Conservation (phyloP, 148 eudicot genomes). For the Amaranthus palmeri region DNA sequence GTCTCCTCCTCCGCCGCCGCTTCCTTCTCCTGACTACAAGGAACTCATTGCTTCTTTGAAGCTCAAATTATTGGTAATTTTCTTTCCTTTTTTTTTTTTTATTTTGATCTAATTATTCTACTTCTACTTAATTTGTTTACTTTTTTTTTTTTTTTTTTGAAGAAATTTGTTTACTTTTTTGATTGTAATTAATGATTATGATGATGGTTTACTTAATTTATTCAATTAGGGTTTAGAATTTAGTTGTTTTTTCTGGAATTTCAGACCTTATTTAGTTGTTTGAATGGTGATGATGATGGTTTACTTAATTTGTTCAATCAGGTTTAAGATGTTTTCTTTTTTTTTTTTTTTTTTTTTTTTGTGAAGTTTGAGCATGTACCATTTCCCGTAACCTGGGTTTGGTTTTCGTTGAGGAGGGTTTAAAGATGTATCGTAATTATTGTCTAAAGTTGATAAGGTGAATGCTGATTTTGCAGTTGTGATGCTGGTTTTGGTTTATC, state of each 20-base stretch:
- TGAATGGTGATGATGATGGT: not conserved
- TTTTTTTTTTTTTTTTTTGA: no score
- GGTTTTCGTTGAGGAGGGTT: no score
- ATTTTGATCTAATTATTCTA: not conserved
- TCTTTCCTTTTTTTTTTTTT: no score
- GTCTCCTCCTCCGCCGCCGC: slow-evolving; percentile 28
- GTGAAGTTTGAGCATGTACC: no score
- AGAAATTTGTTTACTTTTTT: not conserved
- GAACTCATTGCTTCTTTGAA: slow-evolving; percentile 37
- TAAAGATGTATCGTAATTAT: no score
- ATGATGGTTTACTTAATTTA: not conserved
- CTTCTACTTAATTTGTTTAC: not conserved
- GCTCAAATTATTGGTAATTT: slow-evolving; percentile 70
- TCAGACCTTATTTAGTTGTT: not conserved
- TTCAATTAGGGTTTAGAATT: not conserved
- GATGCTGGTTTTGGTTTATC: not conserved
- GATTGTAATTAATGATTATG: not conserved
- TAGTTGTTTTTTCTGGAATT: not conserved
- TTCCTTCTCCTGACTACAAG: slow-evolving; percentile 5
- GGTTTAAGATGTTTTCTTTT: no score
- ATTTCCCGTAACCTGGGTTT: no score
- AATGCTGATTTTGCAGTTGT: not conserved
- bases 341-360: no score
- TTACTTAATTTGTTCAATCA: not conserved
- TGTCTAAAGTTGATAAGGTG: no score